Base-by-base conservation (phyloP, 768 basidiomycete species). In the Tylopilus felleus region DNA sequence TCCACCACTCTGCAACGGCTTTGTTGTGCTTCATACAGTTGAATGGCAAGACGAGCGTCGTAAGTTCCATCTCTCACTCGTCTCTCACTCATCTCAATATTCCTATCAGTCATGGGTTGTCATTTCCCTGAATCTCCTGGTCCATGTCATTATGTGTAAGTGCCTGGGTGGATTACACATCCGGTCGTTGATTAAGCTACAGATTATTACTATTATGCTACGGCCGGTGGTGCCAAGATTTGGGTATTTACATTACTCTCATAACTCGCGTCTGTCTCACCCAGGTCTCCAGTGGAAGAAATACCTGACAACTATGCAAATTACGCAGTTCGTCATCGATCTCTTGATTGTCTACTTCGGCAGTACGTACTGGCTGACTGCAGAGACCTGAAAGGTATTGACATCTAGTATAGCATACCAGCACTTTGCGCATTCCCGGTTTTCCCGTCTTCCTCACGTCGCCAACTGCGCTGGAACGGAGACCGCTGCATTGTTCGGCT, bases 201-300 rank as follows among this genome's bases (percentile, higher is more conserved):
- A 95, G 94, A 99, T 77, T 99, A 98, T 73, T 99, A 99, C 76
- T 99, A 99, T 76, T 98, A 89, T 74, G 94, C 94, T 23, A 98
- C 97, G 47, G 94, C 97, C 47, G 93, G 96, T 66, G 97, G 97
- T 58, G 89, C 88, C 67, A 91, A 80, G 75, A 93, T 98, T 74
- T 98, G 97, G 94, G 93, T 94, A 73, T 49, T 79, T 69, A 19
- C 1, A 4, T 42, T 21, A 12, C 56, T 47, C 12, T 27, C n/a
- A 21, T 47, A n/a, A 29, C 36, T 19, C 1, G 19, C 10, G 21
- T 40, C 36, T 41, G 9, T 51, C 54, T 59, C 47, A 62, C 33
- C 2, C 6, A 23, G 16, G 13, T 38, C 9, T 21, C 45, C 22
- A 95, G 96, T 99, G 97, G 97, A 99, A 99, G 79, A 94, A 94